Conservation (phyloP, 768 basidiomycete genomes). For the Pleurotus cornucopiae region DNA sequence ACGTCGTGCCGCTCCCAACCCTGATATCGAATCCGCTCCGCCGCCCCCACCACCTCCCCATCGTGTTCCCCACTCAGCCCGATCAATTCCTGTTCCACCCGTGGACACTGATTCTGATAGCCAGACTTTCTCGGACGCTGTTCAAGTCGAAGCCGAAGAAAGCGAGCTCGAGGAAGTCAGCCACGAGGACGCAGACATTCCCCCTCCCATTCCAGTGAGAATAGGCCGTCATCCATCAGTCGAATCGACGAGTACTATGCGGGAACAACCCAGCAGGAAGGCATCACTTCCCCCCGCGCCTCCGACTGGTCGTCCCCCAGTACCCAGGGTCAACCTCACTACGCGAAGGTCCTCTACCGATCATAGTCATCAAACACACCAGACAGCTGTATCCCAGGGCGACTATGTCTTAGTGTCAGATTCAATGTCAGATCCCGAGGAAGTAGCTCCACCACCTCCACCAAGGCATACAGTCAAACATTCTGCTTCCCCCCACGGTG, state of each 20-base stretch:
- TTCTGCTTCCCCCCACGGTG: conserved; percentile 31
- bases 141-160: conserved; percentile 65
- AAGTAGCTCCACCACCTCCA: conserved; percentile 42
- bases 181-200: conserved; percentile 50
- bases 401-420: conserved; percentile 68
- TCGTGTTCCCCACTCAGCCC: conserved; percentile 20
- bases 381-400: conserved; percentile 24
- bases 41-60: conserved; percentile 13
- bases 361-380: conserved; percentile 5
- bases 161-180: conserved; percentile 68
- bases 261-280: conserved; percentile 33
- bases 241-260: conserved; percentile 4
- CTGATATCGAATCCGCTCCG: conserved; percentile 12
- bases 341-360: conserved; percentile 10
- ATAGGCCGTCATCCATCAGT: conserved; percentile 24
- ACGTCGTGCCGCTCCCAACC: conserved; percentile 22
- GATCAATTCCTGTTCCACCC: conserved; percentile 23
- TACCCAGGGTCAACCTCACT: conserved; percentile 16
- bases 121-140: conserved; percentile 47
- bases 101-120: conserved; percentile 43
- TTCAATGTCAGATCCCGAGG: conserved; percentile 31
- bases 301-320: conserved; percentile 19
- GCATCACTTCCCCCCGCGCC: conserved; percentile 24
- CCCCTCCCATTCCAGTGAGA: conserved; percentile 55
- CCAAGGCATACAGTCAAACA: conserved; percentile 24